phyloP scores from a whole-genome alignment of 148 eudicot species.

The Rhododendron griersonianum region DNA sequence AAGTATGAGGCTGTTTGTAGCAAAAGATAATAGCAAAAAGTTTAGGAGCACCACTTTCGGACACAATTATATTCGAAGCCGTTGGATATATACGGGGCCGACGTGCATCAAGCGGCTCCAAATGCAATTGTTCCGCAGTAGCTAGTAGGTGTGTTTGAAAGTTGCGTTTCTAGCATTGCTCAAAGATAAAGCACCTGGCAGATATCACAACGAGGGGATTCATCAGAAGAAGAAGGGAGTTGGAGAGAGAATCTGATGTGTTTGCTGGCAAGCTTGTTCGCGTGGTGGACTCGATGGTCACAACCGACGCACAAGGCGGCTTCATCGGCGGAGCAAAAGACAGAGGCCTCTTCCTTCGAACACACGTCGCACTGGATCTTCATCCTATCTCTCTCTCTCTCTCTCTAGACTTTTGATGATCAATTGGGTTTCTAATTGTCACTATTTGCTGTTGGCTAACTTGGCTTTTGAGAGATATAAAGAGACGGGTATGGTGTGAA shows the following conservation, averaged over 20 bases:
- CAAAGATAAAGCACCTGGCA: conserved; percentile 48
- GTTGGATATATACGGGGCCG: too few species aligned
- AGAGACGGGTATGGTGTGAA: neutral
- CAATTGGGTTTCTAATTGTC: neutral
- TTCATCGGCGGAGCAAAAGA: conserved; percentile 84
- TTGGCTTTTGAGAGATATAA: neutral
- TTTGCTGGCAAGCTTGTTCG: conserved; percentile 67
- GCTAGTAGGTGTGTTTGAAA: too few species aligned
- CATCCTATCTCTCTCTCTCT: conserved; percentile 28
- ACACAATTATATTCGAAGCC: too few species aligned
- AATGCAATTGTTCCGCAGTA: too few species aligned
- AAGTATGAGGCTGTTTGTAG: neutral
- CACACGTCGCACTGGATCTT: conserved; percentile 92
- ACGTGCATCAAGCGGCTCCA: too few species aligned
- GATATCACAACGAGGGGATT: conserved; percentile 65
- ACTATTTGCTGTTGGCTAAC: neutral
- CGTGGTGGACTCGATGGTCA: conserved; percentile 64
- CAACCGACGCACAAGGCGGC: conserved; percentile 70
- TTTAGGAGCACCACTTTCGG: too few species aligned
- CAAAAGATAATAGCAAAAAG: neutral
- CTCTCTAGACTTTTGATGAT: neutral
- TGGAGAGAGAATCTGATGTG: conserved; percentile 67
- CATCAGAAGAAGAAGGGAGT: conserved; percentile 39
- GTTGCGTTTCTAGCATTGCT: too few species aligned
- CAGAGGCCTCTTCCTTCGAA: conserved; percentile 53